These are phyloP conservation scores for Nannizzia gypsea DNA, from an alignment of 2,329 filamentous ascomycete genomes.

Conservation along the genomic window DNA sequence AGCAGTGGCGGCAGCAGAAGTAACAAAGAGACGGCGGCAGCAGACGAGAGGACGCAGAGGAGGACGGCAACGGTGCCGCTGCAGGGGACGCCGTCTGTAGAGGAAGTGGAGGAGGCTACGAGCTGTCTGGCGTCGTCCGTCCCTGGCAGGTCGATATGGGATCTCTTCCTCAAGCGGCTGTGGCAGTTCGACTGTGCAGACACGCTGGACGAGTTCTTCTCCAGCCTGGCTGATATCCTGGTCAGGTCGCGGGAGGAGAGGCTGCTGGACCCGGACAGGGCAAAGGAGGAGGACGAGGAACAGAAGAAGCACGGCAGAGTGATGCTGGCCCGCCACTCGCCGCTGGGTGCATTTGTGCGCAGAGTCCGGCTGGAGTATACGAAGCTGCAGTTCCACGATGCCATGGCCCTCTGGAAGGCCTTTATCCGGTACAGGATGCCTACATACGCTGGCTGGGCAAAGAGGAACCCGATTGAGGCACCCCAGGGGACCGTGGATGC, in stretches of 20 bases:
- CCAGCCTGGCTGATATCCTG: conserved; percentile 46
- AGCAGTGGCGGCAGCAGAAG: conserved; percentile 1
- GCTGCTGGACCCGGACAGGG: conserved; percentile 44
- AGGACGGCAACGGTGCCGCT: neutral
- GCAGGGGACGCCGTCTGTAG: conserved; percentile 22
- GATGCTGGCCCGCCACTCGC: conserved; percentile 59
- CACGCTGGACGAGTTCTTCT: conserved; percentile 66
- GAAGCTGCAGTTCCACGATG: conserved; percentile 66
- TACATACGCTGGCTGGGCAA: conserved; percentile 52
- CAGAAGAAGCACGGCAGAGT: conserved; percentile 39
- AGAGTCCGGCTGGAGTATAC: conserved; percentile 68
- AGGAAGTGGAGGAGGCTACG: conserved; percentile 39
- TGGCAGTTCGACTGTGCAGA: conserved; percentile 79
- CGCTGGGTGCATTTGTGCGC: conserved; percentile 69
- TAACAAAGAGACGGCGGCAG: neutral
- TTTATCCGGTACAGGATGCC: conserved; percentile 72
- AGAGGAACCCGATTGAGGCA: conserved; percentile 37
- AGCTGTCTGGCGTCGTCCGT: conserved; percentile 40
- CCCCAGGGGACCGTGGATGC: conserved; percentile 48
- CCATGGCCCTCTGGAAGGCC: conserved; percentile 64
- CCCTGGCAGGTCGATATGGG: conserved; percentile 75
- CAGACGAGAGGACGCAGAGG: too few relatives aligned
- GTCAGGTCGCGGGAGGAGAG: conserved; percentile 51
- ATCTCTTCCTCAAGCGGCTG: conserved; percentile 65
- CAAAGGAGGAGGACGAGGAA: conserved; percentile 28